Base-by-base conservation (phyloP, 2,329 filamentous ascomycete genomes). In the Huntiella savannae region DNA sequence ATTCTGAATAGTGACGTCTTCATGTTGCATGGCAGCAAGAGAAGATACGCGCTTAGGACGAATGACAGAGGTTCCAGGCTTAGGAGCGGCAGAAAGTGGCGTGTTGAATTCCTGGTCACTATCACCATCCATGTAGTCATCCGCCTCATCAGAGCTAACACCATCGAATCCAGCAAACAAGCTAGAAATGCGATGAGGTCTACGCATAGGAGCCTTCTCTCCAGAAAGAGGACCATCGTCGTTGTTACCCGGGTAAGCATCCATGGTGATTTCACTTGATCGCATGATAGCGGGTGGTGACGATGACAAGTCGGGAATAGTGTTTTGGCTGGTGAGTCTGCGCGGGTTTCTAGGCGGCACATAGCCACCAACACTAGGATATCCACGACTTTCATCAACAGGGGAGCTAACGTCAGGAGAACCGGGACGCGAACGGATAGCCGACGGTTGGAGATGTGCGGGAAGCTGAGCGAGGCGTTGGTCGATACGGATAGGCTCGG, bases 401-500 rank as follows among this genome's bases (percentile, higher is more conserved):
- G 22, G 22, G 10, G 55, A 52, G 1, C 57, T 57, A 34, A 54
- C 58, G 51, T 60, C 64, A 13, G 75, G 75, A 10, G 75, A 78
- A 1, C 64, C 59, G 6, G 76, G 75, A 15, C 71, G 63, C 0
- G 76, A 79, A 0, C 69, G 65, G 50, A 93, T 81, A 13, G 78
- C 69, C 1, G 83, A 88, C 1, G 86, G 85, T 47, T 86, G 76
- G 33, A 94, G 69, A 56, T 91, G 82, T 1, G 75, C 66, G 11
- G 85, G 84, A 19, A 94, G 67, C 53, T 77, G 78, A 50, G 80
- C 74, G 39, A 84, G 65, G 50, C 86, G 75, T 62, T 76, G 75
- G 57, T 93, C 87, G 4, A 92, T 74, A 47, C 83, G 75, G 49
- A 96, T 95, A 49, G 84, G 82, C 54, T 96, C 87, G 0, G 91